Evolutionary conservation across 169 alveolate species (phyloP).

Genomic region (Plasmodium ovale): DNA sequence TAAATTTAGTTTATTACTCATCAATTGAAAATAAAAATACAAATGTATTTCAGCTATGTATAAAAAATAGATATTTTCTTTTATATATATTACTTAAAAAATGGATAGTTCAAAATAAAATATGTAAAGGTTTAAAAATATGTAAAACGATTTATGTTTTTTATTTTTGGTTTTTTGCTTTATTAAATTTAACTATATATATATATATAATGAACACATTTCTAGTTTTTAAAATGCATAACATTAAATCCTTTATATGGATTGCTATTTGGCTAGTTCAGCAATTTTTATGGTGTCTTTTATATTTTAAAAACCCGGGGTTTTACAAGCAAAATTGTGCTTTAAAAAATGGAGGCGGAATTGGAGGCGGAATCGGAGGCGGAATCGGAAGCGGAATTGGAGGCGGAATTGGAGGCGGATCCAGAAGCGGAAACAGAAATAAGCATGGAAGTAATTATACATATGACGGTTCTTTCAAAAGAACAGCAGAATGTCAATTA

Average conservation of each 20-base stretch:
- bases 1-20: constrained; percentile 41
- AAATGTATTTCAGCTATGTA: constrained; percentile 67
- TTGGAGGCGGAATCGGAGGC: no score
- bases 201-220: constrained; percentile 42
- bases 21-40: constrained; percentile 66
- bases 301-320: constrained; percentile 65
- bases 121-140: constrained; percentile 77
- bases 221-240: constrained; percentile 6
- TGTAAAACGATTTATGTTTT: constrained; percentile 82
- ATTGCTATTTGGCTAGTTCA: constrained; percentile 44
- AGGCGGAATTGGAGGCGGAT: no score
- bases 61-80: constrained; percentile 69
- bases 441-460: constrained; percentile 8
- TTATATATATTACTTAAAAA: constrained; percentile 46
- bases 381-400: no score
- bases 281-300: constrained; percentile 49
- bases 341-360: no score
- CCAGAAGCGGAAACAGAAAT: no score
- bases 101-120: constrained; percentile 77
- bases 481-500: constrained; percentile 51
- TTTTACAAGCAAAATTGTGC: constrained; percentile 46
- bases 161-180: constrained; percentile 83
- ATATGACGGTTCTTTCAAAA: constrained; percentile 24
- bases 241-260: constrained; percentile 35
- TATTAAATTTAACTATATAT: constrained; percentile 76